These are phyloP conservation scores for Penicillium salamii DNA, from an alignment of 495 filamentous ascomycete genomes.

Conservation along the genomic window DNA sequence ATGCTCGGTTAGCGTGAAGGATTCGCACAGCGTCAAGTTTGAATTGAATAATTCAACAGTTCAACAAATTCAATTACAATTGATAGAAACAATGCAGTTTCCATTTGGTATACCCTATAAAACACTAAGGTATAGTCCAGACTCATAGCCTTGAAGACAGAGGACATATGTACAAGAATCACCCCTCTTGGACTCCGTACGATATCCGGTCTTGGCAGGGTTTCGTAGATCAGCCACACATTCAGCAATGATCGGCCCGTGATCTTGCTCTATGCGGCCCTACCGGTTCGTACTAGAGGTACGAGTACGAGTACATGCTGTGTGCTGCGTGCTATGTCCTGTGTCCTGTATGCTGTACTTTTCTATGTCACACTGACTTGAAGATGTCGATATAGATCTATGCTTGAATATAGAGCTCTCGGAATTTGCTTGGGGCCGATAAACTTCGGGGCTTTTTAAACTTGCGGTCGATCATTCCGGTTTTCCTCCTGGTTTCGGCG, in stretches of 20 bases:
- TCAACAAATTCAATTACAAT: too few relatives aligned
- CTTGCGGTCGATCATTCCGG: conserved; percentile 5
- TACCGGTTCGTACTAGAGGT: background rate
- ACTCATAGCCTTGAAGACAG: background rate
- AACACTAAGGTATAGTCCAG: too few relatives aligned
- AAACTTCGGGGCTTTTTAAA: conserved; percentile 1
- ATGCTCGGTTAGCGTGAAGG: conserved; percentile 27
- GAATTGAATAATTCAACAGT: conserved; percentile 7
- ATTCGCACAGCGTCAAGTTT: conserved; percentile 12
- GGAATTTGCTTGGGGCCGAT: conserved; percentile 2
- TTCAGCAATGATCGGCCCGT: conserved; percentile 7
- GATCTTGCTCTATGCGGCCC: conserved; percentile 4
- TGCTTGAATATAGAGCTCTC: too few relatives aligned
- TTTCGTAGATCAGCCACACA: conserved; percentile 9
- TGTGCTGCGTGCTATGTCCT: too few relatives aligned
- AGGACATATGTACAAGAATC: conserved; percentile 8
- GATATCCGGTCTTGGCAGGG: conserved; percentile 8
- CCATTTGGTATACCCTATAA: too few relatives aligned
- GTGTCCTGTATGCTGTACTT: too few relatives aligned
- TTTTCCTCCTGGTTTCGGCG: conserved; percentile 3
- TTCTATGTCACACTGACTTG: too few relatives aligned
- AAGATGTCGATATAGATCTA: too few relatives aligned
- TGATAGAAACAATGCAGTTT: too few relatives aligned
- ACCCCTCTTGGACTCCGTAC: conserved; percentile 14
- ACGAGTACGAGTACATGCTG: too few relatives aligned